Conservation (phyloP, 805 yeast species). For the Blastobotrys attinorum region DNA sequence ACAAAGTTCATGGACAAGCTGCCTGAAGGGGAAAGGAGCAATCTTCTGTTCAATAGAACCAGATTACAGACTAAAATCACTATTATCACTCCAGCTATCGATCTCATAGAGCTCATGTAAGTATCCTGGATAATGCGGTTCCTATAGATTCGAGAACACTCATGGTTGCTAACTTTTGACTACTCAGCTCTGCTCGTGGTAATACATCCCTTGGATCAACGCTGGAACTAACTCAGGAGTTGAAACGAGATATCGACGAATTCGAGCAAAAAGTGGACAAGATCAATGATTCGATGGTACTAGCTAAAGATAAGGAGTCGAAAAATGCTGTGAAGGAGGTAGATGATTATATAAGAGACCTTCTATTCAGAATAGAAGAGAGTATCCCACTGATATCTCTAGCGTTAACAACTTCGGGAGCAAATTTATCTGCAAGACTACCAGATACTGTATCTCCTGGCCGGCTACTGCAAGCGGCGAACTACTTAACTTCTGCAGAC, state of each 20-base stretch:
- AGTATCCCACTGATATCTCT: constrained; percentile 61
- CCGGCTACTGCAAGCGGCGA: constrained; percentile 54
- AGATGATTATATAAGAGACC: constrained; percentile 40
- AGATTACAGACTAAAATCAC: constrained; percentile 50
- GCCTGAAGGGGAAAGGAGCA: constrained; percentile 49
- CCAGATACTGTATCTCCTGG: constrained; percentile 56
- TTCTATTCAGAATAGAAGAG: constrained; percentile 51
- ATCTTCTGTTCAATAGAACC: constrained; percentile 35
- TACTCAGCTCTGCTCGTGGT: constrained; percentile 22
- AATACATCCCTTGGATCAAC: constrained; percentile 40
- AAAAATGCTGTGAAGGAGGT: constrained; percentile 36
- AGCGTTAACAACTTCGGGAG: constrained; percentile 62
- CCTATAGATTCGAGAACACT: not conserved
- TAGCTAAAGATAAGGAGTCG: constrained; percentile 17
- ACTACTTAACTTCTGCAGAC: constrained; percentile 36
- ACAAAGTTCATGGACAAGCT: constrained; percentile 40
- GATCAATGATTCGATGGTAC: constrained; percentile 26
- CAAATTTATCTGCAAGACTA: constrained; percentile 43
- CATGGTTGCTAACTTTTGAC: not conserved
- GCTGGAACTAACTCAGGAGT: constrained; percentile 43
- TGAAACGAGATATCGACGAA: constrained; percentile 49
- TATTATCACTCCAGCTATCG: constrained; percentile 59
- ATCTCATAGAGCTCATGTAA: constrained; percentile 47
- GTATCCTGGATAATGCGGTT: too few species aligned
- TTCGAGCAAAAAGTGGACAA: constrained; percentile 42